Conservation (phyloP, 257 asterid species). For the Salvia rosmarinus region DNA sequence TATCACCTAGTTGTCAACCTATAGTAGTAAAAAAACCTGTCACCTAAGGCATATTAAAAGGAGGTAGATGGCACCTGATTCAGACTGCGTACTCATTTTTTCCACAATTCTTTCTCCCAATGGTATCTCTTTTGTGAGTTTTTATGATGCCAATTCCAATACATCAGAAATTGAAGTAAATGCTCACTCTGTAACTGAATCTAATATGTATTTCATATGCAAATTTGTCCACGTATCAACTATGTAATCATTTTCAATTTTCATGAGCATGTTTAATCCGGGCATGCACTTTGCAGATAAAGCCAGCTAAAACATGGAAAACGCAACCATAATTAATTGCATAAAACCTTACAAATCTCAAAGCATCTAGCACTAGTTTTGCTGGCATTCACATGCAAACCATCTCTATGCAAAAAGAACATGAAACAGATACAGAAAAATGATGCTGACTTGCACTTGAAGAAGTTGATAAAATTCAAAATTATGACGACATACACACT, state of each 20-base stretch:
- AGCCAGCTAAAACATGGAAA: constrained; percentile 2
- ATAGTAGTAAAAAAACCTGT: constrained; percentile 13
- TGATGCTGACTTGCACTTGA: constrained; percentile 6
- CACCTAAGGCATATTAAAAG: constrained; percentile 2
- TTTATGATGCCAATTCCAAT: background rate
- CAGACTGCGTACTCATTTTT: background rate
- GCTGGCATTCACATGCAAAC: constrained; percentile 10
- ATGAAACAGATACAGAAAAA: constrained; percentile 8
- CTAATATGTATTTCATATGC: background rate
- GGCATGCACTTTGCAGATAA: constrained; percentile 1
- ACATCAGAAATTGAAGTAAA: constrained; percentile 16
- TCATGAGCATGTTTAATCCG: background rate
- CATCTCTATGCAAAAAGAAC: constrained; percentile 4
- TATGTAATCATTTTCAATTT: constrained; percentile 1
- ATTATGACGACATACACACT: constrained; percentile 48
- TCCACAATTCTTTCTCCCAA: background rate
- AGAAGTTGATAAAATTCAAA: constrained; percentile 14
- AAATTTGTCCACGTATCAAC: constrained; percentile 13
- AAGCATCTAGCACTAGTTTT: constrained; percentile 10
- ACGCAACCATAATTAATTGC: constrained; percentile 11
- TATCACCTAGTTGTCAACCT: background rate
- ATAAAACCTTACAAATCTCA: background rate
- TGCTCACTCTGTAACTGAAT: constrained; percentile 9
- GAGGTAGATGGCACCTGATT: background rate
- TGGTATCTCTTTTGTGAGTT: background rate